These are phyloP conservation scores for Neurospora sp. DNA, from an alignment of 495 filamentous ascomycete species.

Conservation along the genomic window DNA sequence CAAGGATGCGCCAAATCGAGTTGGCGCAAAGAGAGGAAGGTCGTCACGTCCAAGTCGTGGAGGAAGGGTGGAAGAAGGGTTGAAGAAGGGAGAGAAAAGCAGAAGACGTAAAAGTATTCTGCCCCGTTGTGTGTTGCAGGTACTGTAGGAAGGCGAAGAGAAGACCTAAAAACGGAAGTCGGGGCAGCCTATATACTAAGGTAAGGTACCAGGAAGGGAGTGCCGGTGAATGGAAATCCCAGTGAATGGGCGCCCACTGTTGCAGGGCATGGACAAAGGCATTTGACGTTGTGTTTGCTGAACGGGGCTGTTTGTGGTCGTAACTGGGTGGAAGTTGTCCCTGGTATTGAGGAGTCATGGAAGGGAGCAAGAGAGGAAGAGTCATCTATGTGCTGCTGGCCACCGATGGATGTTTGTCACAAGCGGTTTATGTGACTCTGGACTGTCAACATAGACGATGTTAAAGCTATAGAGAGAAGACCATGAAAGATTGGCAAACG, in stretches of 20 bases:
- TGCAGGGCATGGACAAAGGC: not conserved
- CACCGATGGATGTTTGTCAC: no score
- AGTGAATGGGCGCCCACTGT: not conserved
- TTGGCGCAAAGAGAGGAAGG: not conserved
- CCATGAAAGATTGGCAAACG: no score
- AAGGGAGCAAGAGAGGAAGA: no score
- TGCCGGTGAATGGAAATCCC: not conserved
- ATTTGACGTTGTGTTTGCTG: no score
- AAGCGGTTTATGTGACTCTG: no score
- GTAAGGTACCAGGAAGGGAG: not conserved
- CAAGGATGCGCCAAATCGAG: not conserved
- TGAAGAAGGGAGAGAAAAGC: not conserved
- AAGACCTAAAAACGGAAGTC: no score
- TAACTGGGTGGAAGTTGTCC: no score
- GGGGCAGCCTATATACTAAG: not conserved
- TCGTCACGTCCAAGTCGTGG: not conserved
- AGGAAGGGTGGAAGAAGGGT: not conserved
- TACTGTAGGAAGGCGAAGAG: not conserved
- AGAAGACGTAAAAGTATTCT: not conserved
- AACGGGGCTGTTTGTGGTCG: no score
- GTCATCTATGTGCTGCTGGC: no score
- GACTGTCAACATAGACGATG: no score
- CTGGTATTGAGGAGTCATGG: no score
- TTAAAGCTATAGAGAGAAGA: no score
- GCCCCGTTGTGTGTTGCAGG: not conserved